Evolutionary conservation across 768 basidiomycete genomes (phyloP), one percentile per base, ranked within the genome.

Genomic region (Podaxis rugospora): DNA sequence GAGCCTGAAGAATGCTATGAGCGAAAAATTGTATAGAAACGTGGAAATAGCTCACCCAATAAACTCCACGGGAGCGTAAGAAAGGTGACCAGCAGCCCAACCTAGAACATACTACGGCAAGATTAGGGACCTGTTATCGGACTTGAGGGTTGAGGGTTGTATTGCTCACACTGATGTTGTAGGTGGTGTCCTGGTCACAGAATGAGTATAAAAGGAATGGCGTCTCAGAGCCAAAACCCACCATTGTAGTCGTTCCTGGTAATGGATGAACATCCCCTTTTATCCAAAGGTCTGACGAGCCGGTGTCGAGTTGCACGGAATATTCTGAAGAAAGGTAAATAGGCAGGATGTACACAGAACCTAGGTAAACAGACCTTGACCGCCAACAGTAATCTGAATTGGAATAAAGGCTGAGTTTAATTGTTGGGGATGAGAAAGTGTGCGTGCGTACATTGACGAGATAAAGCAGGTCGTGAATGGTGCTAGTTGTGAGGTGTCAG

Each of bases 201-300:
- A 44, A 51, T 59, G 66, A 53, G 69, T 56, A 11, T 40, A 51
- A 44, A 36, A 64, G 42, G 50, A 62, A 55, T 40, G 42, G 27
- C 2, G 21, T 59, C 42, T 39, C 32, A 5, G 55, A 18, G n/a
- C 9, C 28, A 55, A 49, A 35, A 72, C 82, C 59, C 61, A 88
- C 88, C 28, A 82, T 85, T 57, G 75, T 69, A 13, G 74, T 73
- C 37, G 77, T 68, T 58, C 77, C 78, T 28, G 86, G 83, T 62
- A 86, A 69, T 13, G 84, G 79, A 39, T 74, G 73, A 1, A 70
- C 69, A 35, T 74, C 62, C 21, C 81, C 80, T 63, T 82, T 75
- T 55, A 90, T 79, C 86, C 91, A 93, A 32, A 94, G 79, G 73
- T 94, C 92, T 64, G 83, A 89, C 9, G 91, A 93, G 63, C 92